Evolutionary conservation across 148 eudicot genomes (phyloP).

Genomic region (Vaccinium myrtillus): DNA sequence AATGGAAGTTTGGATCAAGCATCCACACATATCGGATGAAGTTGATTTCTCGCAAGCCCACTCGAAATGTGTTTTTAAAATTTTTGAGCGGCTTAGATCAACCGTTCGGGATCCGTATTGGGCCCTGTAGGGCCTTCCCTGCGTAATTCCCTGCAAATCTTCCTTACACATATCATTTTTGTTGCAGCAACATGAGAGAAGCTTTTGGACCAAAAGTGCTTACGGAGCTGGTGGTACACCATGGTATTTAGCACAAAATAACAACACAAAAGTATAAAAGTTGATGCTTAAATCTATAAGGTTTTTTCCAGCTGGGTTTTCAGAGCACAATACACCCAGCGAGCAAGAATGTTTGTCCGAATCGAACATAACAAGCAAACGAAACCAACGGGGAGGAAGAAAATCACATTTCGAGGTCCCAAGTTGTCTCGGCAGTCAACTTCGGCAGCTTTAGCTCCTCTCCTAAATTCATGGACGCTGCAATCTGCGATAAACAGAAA

Average conservation of each 20-base stretch:
- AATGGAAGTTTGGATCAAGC: too few species aligned
- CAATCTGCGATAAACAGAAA: conserved; percentile 35
- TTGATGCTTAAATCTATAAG: background rate
- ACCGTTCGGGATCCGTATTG: too few species aligned
- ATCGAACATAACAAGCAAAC: conserved; percentile 1
- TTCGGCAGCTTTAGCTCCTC: conserved; percentile 55
- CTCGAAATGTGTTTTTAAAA: too few species aligned
- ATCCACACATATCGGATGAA: too few species aligned
- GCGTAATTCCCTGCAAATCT: too few species aligned
- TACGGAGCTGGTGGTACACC: background rate
- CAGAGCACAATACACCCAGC: background rate
- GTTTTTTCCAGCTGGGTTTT: background rate
- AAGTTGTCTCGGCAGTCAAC: conserved; percentile 71
- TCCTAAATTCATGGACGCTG: conserved; percentile 51
- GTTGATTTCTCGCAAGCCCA: too few species aligned
- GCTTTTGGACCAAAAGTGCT: background rate
- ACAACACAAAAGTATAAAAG: background rate
- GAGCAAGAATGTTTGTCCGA: background rate
- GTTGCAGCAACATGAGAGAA: background rate
- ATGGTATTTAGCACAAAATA: background rate
- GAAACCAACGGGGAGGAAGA: background rate
- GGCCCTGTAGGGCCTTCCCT: too few species aligned
- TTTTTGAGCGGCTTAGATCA: too few species aligned
- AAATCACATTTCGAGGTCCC: conserved; percentile 68
- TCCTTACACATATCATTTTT: too few species aligned